Percentiles rank a stretch among this genome's conserved stretches.
These are phyloP conservation scores for Skeletonema costatum DNA, from an alignment of 108 stramenopile species.

Conservation along the genomic window DNA sequence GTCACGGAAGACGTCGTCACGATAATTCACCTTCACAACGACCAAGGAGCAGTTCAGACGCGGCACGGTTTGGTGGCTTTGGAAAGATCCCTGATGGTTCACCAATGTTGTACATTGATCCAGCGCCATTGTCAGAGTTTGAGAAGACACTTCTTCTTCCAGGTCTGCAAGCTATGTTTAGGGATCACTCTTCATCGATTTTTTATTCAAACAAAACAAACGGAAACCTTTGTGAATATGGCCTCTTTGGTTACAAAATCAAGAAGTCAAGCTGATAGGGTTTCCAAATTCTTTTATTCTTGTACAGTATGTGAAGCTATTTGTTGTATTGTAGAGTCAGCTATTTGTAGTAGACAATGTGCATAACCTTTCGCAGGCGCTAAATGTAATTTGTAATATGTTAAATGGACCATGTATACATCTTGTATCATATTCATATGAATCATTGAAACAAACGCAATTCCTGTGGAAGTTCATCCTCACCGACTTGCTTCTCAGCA, in stretches of 20 bases:
- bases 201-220: constrained; percentile 17
- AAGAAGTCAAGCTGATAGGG: not conserved
- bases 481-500: constrained; percentile 10
- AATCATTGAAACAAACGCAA: constrained; percentile 11
- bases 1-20: constrained; percentile 50
- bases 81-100: constrained; percentile 49
- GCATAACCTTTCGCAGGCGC: not conserved
- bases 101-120: constrained; percentile 81
- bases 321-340: constrained; percentile 1
- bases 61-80: not conserved
- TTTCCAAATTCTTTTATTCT: not conserved
- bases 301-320: not conserved
- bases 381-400: not conserved
- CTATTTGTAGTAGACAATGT: not conserved
- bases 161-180: constrained; percentile 77
- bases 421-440: not conserved
- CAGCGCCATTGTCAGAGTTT: constrained; percentile 78
- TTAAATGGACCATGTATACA: not conserved
- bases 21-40: constrained; percentile 33
- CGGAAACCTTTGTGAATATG: constrained; percentile 26
- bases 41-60: not conserved
- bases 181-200: constrained; percentile 59
- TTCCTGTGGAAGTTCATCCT: constrained; percentile 19
- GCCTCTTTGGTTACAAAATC: constrained; percentile 37
- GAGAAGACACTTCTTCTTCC: constrained; percentile 71